Percentiles rank a stretch among this genome's conserved stretches.
Evolutionary conservation across 495 filamentous ascomycete genomes (phyloP).

Genomic region (Neurospora sp.): DNA sequence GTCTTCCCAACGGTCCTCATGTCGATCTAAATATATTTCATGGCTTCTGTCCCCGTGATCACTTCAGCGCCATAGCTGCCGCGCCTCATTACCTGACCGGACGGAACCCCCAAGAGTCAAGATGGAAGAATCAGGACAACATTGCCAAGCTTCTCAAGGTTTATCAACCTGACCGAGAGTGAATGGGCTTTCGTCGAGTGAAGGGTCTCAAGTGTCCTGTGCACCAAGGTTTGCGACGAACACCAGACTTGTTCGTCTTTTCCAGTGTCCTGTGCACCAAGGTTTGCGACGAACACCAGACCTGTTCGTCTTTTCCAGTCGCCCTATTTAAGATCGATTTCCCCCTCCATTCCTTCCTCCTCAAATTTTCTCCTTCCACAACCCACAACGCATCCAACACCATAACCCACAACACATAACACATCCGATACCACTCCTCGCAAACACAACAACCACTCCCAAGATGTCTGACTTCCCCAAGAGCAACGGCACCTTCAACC

Average conservation of each 20-base stretch:
- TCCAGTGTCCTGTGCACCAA: too few relatives aligned
- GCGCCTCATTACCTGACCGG: not conserved
- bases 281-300: not conserved
- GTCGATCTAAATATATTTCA: too few relatives aligned
- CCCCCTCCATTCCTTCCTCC: not conserved
- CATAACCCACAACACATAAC: not conserved
- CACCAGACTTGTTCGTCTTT: not conserved
- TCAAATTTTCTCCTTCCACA: not conserved
- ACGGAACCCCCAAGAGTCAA: not conserved
- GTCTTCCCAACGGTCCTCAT: too few relatives aligned
- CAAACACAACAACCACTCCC: not conserved
- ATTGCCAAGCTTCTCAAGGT: not conserved
- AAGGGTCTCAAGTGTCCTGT: not conserved
- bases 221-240: not conserved
- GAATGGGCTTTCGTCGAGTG: not conserved
- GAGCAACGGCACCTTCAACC: not conserved
- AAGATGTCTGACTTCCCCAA: not conserved
- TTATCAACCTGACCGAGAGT: not conserved
- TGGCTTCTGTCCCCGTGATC: not conserved
- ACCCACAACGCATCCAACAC: too few relatives aligned
- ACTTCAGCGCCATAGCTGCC: not conserved
- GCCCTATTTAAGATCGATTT: not conserved
- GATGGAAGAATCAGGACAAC: not conserved
- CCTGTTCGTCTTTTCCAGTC: not conserved
- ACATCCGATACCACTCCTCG: not conserved